phyloP scores from a whole-genome alignment of 202 grass and related monocot genomes.

The Dendrocalamus latiflorus region DNA sequence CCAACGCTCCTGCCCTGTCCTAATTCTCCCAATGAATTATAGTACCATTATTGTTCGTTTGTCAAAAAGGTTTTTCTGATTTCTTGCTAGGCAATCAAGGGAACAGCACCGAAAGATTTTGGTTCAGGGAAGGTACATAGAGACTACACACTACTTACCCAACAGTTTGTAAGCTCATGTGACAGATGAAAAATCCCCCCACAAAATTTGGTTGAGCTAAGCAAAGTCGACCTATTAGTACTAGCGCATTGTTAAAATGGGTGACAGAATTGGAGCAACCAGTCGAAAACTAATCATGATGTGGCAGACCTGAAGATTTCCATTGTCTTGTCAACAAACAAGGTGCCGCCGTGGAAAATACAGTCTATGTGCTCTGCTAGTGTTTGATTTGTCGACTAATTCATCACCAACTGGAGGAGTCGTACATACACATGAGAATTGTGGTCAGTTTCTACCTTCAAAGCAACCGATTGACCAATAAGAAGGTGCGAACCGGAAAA shows the following conservation, averaged over 20 bases:
- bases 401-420: background rate
- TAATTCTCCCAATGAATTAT: background rate
- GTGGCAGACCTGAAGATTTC: background rate
- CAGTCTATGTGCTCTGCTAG: background rate
- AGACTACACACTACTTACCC: background rate
- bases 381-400: slow-evolving; percentile 7
- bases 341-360: background rate
- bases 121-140: background rate
- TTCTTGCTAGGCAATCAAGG: background rate
- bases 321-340: background rate
- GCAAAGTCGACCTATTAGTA: background rate
- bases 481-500: background rate
- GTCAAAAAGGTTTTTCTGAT: background rate
- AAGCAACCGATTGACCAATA: background rate
- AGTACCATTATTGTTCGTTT: background rate
- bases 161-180: background rate
- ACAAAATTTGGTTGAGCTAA: background rate
- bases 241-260: background rate
- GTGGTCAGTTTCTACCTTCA: background rate
- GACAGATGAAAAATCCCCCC: background rate
- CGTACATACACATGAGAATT: background rate
- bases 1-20: background rate
- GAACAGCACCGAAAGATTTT: background rate
- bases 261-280: background rate
- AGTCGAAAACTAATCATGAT: background rate